A percentile compares a stretch with the other conserved stretches of the same genome.
Evolutionary conservation across 495 filamentous ascomycete species (phyloP).

Genomic region (Trypethelium eluteriae): DNA sequence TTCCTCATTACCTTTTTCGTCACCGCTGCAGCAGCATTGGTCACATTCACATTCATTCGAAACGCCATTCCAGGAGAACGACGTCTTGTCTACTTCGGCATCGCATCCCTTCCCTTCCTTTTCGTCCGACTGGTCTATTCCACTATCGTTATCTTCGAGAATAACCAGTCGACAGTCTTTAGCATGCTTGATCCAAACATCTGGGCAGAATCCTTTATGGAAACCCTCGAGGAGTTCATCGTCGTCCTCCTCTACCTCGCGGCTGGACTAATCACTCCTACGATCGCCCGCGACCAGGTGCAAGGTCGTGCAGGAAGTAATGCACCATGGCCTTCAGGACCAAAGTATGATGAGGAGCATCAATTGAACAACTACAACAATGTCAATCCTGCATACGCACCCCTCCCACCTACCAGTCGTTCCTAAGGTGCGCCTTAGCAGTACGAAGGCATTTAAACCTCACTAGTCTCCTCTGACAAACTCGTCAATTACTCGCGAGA

Average conservation of each 20-base stretch:
- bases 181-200: slow-evolving; percentile 20
- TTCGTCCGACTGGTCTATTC: slow-evolving; percentile 22
- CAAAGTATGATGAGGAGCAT: neutral
- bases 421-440: too few species aligned
- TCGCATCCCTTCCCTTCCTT: slow-evolving; percentile 21
- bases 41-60: slow-evolving; percentile 5
- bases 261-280: slow-evolving; percentile 22
- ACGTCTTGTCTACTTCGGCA: slow-evolving; percentile 13
- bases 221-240: slow-evolving; percentile 22
- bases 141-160: slow-evolving; percentile 17
- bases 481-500: too few species aligned
- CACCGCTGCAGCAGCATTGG: slow-evolving; percentile 14
- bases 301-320: neutral
- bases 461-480: too few species aligned
- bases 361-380: slow-evolving; percentile 1
- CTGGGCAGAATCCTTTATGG: slow-evolving; percentile 24
- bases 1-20: slow-evolving; percentile 21
- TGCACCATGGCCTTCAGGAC: neutral
- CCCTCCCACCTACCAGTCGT: neutral
- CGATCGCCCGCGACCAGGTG: slow-evolving; percentile 2
- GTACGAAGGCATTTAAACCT: too few species aligned
- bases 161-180: slow-evolving; percentile 14
- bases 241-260: slow-evolving; percentile 17
- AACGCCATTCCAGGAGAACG: slow-evolving; percentile 14
- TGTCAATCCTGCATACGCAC: neutral